Evolutionary conservation across 257 asterid genomes (phyloP).

Genomic region (Striga asiatica): DNA sequence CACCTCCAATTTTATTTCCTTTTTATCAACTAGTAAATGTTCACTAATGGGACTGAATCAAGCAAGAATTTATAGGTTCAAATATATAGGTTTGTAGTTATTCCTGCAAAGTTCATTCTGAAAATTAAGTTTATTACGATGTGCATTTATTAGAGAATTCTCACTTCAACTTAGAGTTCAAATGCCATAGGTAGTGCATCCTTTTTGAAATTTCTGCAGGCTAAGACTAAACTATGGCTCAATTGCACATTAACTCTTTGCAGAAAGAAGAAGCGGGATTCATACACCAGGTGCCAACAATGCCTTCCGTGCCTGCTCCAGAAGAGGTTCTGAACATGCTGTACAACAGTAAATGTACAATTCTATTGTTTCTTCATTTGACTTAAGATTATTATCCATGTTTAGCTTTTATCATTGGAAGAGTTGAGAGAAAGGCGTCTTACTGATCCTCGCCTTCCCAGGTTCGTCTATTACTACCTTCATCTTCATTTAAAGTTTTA

Average conservation of each 20-base stretch:
- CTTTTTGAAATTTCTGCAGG: neutral
- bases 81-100: too few species aligned
- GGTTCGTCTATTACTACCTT: conserved; percentile 31
- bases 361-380: conserved; percentile 1
- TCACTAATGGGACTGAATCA: too few species aligned
- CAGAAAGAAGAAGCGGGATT: conserved; percentile 87
- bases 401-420: conserved; percentile 85
- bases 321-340: conserved; percentile 44
- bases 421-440: conserved; percentile 78
- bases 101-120: too few species aligned
- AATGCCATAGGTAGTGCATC: neutral
- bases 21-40: too few species aligned
- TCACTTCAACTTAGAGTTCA: too few species aligned
- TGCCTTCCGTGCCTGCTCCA: conserved; percentile 76
- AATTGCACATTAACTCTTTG: conserved; percentile 11
- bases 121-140: too few species aligned
- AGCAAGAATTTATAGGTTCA: too few species aligned
- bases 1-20: neutral
- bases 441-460: conserved; percentile 89
- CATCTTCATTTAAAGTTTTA: conserved; percentile 6
- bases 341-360: conserved; percentile 6
- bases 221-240: conserved; percentile 7
- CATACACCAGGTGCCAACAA: conserved; percentile 62
- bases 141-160: too few species aligned
- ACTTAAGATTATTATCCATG: conserved; percentile 8